Conservation (phyloP, 805 yeast genomes). For the Debaryomyces maramus region DNA sequence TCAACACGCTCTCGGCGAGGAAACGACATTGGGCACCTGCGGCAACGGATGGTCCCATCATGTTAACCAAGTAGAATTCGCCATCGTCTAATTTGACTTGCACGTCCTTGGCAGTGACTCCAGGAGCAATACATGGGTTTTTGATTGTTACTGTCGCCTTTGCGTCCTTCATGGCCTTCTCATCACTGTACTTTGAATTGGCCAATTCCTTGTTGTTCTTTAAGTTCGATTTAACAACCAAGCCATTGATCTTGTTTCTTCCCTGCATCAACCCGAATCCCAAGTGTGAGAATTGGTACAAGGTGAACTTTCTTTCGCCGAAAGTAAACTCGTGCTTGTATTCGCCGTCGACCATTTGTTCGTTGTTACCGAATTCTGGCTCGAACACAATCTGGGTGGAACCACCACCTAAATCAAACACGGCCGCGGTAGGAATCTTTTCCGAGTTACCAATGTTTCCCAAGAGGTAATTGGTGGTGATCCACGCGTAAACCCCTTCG, state of each 20-base stretch:
- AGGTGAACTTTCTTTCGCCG: conserved; percentile 75
- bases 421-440: conserved; percentile 88
- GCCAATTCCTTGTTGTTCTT: conserved; percentile 24
- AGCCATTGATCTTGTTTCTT: conserved; percentile 72
- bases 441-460: conserved; percentile 88
- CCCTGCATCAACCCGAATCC: conserved; percentile 97
- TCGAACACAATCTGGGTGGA: conserved; percentile 98
- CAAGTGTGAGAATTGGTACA: conserved; percentile 92
- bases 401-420: conserved; percentile 97
- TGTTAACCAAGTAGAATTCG: conserved; percentile 51
- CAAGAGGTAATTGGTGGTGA: conserved; percentile 87
- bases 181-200: conserved; percentile 22
- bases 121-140: conserved; percentile 91
- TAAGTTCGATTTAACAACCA: conserved; percentile 56
- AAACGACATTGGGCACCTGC: conserved; percentile 81
- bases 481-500: conserved; percentile 99
- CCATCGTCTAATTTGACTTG: conserved; percentile 53
- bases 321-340: conserved; percentile 78
- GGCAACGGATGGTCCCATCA: conserved; percentile 56
- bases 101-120: conserved; percentile 56
- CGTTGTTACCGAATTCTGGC: conserved; percentile 66
- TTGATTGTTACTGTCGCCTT: conserved; percentile 48
- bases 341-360: conserved; percentile 82
- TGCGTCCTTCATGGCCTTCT: conserved; percentile 35
- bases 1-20: conserved; percentile 77